phyloP scores from a whole-genome alignment of 2,329 filamentous ascomycete species.

The Stemphylium lycopersici region DNA sequence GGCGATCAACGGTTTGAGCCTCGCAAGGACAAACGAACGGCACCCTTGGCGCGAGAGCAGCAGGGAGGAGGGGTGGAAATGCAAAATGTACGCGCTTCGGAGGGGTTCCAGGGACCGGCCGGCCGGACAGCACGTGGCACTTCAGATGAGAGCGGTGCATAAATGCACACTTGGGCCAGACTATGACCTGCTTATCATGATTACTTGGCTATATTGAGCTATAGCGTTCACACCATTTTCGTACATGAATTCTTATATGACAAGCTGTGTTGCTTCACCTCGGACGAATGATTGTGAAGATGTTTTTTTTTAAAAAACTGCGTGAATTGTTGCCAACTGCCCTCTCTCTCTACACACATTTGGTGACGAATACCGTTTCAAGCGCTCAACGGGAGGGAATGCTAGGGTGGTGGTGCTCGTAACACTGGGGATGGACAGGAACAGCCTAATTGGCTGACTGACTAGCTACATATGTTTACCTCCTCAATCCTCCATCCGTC shows the following conservation, averaged over 20 bases:
- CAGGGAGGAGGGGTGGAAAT: slow-evolving; percentile 71
- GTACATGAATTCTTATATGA: slow-evolving; percentile 2
- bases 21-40: slow-evolving; percentile 59
- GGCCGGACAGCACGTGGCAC: slow-evolving; percentile 26
- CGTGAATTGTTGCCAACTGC: not conserved
- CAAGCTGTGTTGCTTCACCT: not conserved
- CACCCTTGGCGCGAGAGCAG: slow-evolving; percentile 57
- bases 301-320: not conserved
- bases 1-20: slow-evolving; percentile 85
- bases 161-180: slow-evolving; percentile 6
- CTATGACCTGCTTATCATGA: slow-evolving; percentile 6
- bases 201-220: slow-evolving; percentile 6
- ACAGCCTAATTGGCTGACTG: slow-evolving; percentile 46
- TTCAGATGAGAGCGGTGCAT: slow-evolving; percentile 16
- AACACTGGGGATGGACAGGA: slow-evolving; percentile 37
- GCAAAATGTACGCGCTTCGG: slow-evolving; percentile 56
- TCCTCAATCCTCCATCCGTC: slow-evolving; percentile 37
- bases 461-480: slow-evolving; percentile 47
- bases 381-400: slow-evolving; percentile 23
- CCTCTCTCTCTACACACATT: not conserved
- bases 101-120: slow-evolving; percentile 45
- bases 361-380: not conserved
- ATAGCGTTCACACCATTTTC: slow-evolving; percentile 1
- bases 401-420: slow-evolving; percentile 43
- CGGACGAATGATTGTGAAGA: not conserved